Percentiles rank a stretch among this genome's conserved stretches.
Evolutionary conservation across 331 rosid species (phyloP).

Genomic region (Arachis monticola): DNA sequence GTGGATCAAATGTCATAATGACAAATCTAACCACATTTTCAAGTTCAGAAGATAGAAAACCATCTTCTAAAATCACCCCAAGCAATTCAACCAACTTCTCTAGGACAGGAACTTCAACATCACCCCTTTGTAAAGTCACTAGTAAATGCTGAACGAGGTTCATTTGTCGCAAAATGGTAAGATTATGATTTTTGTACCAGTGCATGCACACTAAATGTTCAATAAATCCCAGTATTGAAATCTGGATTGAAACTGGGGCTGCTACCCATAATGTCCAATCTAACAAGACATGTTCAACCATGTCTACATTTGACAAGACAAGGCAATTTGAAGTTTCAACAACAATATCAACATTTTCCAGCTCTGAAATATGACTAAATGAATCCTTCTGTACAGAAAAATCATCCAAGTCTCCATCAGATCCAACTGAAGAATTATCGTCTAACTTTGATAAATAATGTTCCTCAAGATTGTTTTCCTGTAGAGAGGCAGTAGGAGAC

Average conservation of each 20-base stretch:
- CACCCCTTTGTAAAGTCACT: constrained; percentile 97
- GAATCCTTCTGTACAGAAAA: constrained; percentile 92
- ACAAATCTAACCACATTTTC: constrained; percentile 96
- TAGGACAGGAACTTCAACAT: constrained; percentile 96
- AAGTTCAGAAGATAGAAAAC: constrained; percentile 91
- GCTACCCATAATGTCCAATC: constrained; percentile 99
- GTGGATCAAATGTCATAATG: constrained; percentile 99
- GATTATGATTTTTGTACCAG: constrained; percentile 96
- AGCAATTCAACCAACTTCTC: constrained; percentile 96
- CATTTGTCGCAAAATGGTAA: constrained; percentile 83
- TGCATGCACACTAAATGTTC: constrained; percentile 99
- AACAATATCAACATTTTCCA: constrained; percentile 78
- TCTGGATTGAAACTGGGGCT: constrained; percentile 84
- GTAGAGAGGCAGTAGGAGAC: constrained; percentile 66
- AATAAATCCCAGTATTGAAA: constrained; percentile 89
- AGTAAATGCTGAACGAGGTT: constrained; percentile 97
- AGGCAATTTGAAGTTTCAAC: constrained; percentile 96
- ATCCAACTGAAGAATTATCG: constrained; percentile 86
- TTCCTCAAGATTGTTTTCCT: constrained; percentile 76
- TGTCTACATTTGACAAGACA: constrained; percentile 96
- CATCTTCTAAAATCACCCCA: constrained; percentile 97
- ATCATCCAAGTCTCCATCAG: constrained; percentile 92
- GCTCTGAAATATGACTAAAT: constrained; percentile 90
- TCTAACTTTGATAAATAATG: constrained; percentile 78
- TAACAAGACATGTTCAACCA: constrained; percentile 98